Conservation (phyloP, 2,329 filamentous ascomycete genomes). For the Paramyrothecium roridum region DNA sequence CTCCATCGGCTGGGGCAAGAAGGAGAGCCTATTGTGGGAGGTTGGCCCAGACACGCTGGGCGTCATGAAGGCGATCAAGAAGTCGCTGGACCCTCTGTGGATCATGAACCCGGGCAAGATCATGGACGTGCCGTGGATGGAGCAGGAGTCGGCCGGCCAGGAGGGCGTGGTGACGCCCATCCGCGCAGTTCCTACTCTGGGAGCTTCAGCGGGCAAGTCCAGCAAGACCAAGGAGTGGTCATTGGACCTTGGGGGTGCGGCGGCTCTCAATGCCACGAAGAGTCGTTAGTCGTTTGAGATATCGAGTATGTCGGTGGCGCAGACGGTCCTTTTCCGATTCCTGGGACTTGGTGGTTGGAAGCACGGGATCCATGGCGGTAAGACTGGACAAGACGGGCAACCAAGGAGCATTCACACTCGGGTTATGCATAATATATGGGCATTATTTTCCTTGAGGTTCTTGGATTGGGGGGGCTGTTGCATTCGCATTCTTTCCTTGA, state of each 20-base stretch:
- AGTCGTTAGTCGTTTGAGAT: neutral
- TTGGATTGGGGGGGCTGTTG: too few species aligned
- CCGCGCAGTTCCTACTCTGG: neutral
- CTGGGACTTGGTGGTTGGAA: neutral
- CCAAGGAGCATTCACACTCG: neutral
- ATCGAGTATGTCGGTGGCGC: too few species aligned
- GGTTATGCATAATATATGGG: neutral
- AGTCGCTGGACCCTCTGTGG: slow-evolving; percentile 80
- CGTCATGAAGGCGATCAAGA: slow-evolving; percentile 82
- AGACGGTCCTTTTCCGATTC: too few species aligned
- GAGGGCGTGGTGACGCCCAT: slow-evolving; percentile 19
- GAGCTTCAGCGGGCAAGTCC: slow-evolving; percentile 5
- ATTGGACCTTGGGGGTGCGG: neutral
- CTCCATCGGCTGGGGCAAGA: slow-evolving; percentile 82
- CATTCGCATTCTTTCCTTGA: too few species aligned
- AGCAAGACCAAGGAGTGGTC: neutral
- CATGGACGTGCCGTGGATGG: slow-evolving; percentile 61
- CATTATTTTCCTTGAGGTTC: neutral
- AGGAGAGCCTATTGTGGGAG: slow-evolving; percentile 73
- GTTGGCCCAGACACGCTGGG: slow-evolving; percentile 76
- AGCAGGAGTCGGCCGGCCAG: slow-evolving; percentile 12
- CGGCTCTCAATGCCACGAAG: neutral
- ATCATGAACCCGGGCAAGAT: slow-evolving; percentile 93
- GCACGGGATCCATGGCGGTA: neutral
- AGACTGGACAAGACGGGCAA: neutral